phyloP scores from a whole-genome alignment of 306 rosid species.

The Dicorynia guianensis region DNA sequence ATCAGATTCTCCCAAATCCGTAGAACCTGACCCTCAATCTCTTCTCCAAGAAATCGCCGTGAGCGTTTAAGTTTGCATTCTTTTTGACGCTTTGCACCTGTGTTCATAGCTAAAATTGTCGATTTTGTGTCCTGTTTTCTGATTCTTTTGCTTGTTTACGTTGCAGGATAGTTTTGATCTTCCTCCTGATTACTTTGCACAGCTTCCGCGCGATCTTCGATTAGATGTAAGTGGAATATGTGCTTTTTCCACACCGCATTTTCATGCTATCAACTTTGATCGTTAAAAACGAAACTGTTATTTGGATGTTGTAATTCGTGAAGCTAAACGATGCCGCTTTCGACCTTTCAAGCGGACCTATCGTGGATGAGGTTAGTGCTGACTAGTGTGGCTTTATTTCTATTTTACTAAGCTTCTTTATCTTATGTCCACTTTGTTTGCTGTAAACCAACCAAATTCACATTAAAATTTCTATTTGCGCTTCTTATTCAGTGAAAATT shows the following conservation, averaged over 20 bases:
- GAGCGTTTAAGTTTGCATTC: slow-evolving; percentile 36
- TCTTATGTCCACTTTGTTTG: not conserved
- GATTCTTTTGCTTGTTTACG: not conserved
- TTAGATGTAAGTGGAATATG: slow-evolving; percentile 66
- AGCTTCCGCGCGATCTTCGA: slow-evolving; percentile 89
- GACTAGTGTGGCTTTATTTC: not conserved
- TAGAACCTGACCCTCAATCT: slow-evolving; percentile 55
- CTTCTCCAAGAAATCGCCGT: slow-evolving; percentile 78
- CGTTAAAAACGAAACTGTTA: not conserved
- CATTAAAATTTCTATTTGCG: not conserved
- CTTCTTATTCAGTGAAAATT: not conserved
- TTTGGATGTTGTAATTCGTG: slow-evolving; percentile 41
- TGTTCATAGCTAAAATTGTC: no score
- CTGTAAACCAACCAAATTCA: not conserved
- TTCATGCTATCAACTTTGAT: not conserved
- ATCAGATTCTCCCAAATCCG: slow-evolving; percentile 71
- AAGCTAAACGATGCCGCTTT: slow-evolving; percentile 95
- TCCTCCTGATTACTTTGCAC: slow-evolving; percentile 73
- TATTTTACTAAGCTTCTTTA: not conserved
- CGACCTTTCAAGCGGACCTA: slow-evolving; percentile 86
- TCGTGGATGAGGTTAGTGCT: slow-evolving; percentile 75
- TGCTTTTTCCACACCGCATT: not conserved
- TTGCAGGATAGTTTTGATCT: slow-evolving; percentile 85
- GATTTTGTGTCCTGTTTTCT: not conserved
- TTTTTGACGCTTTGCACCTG: not conserved